phyloP scores from a whole-genome alignment of 2,329 filamentous ascomycete genomes.

The Aspergillus arachidicola region DNA sequence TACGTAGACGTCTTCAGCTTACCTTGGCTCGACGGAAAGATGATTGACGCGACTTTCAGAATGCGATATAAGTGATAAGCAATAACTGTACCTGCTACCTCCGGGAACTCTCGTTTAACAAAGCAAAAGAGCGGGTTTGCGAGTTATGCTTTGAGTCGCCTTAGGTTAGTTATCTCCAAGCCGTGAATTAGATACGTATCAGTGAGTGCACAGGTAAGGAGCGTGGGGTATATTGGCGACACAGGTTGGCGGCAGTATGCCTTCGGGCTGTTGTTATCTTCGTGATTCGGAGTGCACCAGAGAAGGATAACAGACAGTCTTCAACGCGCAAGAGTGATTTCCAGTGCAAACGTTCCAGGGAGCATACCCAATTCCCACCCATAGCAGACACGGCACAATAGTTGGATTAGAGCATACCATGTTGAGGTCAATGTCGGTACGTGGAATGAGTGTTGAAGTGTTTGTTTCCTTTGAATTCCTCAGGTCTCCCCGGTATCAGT shows the following conservation, averaged over 20 bases:
- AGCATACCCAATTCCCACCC: constrained; percentile 10
- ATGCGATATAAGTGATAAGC: neutral
- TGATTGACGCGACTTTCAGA: neutral
- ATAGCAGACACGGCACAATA: constrained; percentile 6
- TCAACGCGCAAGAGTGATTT: neutral
- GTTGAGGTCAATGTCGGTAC: constrained; percentile 6
- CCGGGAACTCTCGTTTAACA: neutral
- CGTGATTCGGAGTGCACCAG: neutral
- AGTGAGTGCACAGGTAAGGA: neutral
- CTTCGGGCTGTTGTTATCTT: constrained; percentile 1
- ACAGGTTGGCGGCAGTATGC: neutral
- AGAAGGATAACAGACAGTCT: neutral
- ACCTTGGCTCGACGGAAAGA: neutral
- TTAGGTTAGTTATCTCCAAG: constrained; percentile 9
- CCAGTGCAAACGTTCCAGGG: constrained; percentile 14
- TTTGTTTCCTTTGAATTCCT: constrained; percentile 27
- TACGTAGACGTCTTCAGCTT: neutral
- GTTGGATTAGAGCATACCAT: constrained; percentile 16
- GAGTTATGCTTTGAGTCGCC: neutral
- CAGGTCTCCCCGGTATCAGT: constrained; percentile 17
- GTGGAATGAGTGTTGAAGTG: constrained; percentile 23
- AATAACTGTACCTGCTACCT: neutral
- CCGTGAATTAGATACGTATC: neutral
- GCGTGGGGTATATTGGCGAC: neutral
- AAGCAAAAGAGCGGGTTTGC: neutral